Evolutionary conservation across 139 green algal species (phyloP).

Genomic region (Chlamydomonas incerta): DNA sequence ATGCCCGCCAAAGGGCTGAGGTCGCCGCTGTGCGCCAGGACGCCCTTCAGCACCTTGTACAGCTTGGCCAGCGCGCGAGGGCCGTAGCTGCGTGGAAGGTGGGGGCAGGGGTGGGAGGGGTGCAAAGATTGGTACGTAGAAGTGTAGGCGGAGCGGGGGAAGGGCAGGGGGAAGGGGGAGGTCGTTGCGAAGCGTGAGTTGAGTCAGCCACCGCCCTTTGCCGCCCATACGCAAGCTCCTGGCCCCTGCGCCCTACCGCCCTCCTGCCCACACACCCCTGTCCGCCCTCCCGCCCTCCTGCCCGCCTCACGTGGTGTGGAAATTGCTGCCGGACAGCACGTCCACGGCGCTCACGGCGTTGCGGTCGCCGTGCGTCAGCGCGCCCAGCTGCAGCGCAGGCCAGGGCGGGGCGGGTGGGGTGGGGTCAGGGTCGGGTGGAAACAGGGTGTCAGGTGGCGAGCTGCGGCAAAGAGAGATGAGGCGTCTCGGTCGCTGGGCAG

Average conservation of each 20-base stretch:
- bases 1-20: not conserved
- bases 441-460: too few relatives aligned
- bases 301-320: conserved; percentile 55
- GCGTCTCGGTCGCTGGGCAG: too few relatives aligned
- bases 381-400: conserved; percentile 63
- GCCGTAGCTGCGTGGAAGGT: conserved; percentile 43
- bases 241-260: too few relatives aligned
- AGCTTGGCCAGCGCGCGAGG: conserved; percentile 30
- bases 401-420: too few relatives aligned
- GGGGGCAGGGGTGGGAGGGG: too few relatives aligned
- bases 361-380: conserved; percentile 74
- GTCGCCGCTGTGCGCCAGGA: not conserved
- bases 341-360: conserved; percentile 59
- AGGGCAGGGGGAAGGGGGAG: too few relatives aligned
- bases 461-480: too few relatives aligned
- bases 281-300: not conserved
- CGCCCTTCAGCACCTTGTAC: not conserved
- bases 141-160: too few relatives aligned
- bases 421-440: too few relatives aligned
- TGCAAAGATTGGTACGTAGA: too few relatives aligned
- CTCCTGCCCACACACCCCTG: not conserved
- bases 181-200: too few relatives aligned
- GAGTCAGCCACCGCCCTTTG: too few relatives aligned
- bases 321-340: conserved; percentile 62
- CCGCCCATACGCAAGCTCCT: not conserved